These are phyloP conservation scores for Paragyromitra xinjiangensis DNA, from an alignment of 495 filamentous ascomycete genomes.

Conservation along the genomic window DNA sequence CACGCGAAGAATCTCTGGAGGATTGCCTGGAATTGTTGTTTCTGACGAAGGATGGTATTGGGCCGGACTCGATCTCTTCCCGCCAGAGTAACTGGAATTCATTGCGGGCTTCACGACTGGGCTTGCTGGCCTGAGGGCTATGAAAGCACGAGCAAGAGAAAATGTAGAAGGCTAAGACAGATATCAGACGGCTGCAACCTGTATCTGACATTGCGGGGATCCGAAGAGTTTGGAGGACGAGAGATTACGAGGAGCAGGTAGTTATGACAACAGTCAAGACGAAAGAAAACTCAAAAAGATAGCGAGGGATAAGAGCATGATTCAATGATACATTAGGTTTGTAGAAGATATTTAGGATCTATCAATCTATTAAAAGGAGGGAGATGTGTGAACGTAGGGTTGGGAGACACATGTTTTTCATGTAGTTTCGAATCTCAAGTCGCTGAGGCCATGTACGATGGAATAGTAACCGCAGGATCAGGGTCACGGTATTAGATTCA, in stretches of 20 bases:
- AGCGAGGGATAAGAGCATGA: background rate
- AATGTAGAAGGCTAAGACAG: slow-evolving; percentile 46
- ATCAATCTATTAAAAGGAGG: no score
- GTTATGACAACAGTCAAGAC: background rate
- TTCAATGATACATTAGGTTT: no score
- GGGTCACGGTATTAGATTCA: no score
- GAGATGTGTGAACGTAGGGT: no score
- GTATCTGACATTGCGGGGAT: slow-evolving; percentile 47
- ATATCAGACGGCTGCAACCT: slow-evolving; percentile 47
- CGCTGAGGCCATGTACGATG: no score
- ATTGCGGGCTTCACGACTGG: slow-evolving; percentile 34
- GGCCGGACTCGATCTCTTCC: slow-evolving; percentile 49
- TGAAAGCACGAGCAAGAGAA: slow-evolving; percentile 47
- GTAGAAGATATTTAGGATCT: no score
- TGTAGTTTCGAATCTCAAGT: no score
- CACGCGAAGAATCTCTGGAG: slow-evolving; percentile 28
- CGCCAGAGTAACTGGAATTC: slow-evolving; percentile 40
- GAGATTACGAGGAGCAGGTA: background rate
- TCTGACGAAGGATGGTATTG: slow-evolving; percentile 36
- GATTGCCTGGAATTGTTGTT: slow-evolving; percentile 26
- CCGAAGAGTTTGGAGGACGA: background rate
- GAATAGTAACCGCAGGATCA: no score
- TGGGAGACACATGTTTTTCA: no score
- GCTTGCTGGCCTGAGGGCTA: slow-evolving; percentile 26
- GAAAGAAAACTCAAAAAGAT: background rate